These are phyloP conservation scores for Fusarium pininemorale DNA, from an alignment of 2,329 filamentous ascomycete species.

Conservation along the genomic window DNA sequence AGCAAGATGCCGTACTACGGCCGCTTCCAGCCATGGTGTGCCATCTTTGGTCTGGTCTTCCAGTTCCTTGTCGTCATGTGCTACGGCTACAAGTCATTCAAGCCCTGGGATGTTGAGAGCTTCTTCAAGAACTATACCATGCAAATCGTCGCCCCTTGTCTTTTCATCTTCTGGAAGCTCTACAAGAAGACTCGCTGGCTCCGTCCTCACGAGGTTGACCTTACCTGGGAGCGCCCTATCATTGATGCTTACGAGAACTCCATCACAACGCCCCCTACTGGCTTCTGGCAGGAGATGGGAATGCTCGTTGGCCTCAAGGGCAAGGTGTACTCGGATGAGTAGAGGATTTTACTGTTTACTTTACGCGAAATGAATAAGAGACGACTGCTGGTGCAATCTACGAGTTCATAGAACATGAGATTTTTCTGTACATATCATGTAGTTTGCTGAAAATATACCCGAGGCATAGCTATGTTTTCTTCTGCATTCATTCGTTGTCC, in stretches of 20 bases:
- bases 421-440: slow-evolving; percentile 12
- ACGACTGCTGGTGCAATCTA: slow-evolving; percentile 12
- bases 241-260: slow-evolving; percentile 67
- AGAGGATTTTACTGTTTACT: not conserved
- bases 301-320: slow-evolving; percentile 29
- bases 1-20: slow-evolving; percentile 65
- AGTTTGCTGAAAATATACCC: slow-evolving; percentile 39
- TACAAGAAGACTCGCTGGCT: slow-evolving; percentile 66
- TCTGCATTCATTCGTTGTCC: not conserved
- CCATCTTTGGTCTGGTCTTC: slow-evolving; percentile 55
- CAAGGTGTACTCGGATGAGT: slow-evolving; percentile 10
- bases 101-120: slow-evolving; percentile 57
- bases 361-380: not conserved
- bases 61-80: slow-evolving; percentile 56
- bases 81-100: slow-evolving; percentile 66
- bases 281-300: slow-evolving; percentile 65
- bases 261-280: slow-evolving; percentile 58
- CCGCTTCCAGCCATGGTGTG: slow-evolving; percentile 67
- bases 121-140: slow-evolving; percentile 67
- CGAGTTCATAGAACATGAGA: slow-evolving; percentile 21
- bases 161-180: slow-evolving; percentile 71
- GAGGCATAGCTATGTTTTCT: slow-evolving; percentile 28
- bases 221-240: slow-evolving; percentile 67
- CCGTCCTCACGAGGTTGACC: slow-evolving; percentile 63
- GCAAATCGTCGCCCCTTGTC: slow-evolving; percentile 61